phyloP scores from a whole-genome alignment of 2,329 filamentous ascomycete genomes.

The Apiospora hydei region DNA sequence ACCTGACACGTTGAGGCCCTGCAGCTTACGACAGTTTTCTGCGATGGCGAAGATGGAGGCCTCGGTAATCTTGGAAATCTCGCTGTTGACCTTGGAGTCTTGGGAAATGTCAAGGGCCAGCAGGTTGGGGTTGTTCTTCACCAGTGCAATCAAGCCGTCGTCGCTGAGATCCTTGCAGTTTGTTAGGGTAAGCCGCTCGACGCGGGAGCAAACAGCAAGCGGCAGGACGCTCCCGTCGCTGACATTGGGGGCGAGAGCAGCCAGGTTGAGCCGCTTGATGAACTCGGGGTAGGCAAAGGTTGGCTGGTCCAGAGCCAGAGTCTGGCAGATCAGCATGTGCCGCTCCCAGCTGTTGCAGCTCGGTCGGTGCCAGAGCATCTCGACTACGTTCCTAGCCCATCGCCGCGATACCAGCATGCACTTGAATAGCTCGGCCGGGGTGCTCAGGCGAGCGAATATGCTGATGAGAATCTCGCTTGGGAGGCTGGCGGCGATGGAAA shows the following conservation, averaged over 20 bases:
- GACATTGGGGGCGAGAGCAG: constrained; percentile 74
- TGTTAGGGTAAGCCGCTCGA: constrained; percentile 92
- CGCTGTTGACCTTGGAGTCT: constrained; percentile 78
- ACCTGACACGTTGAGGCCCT: constrained; percentile 90
- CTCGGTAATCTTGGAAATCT: constrained; percentile 80
- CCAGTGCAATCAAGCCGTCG: constrained; percentile 78
- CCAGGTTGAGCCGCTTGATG: constrained; percentile 90
- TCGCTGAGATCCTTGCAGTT: constrained; percentile 89
- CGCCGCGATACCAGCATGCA: constrained; percentile 94
- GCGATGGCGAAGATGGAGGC: constrained; percentile 80
- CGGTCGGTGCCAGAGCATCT: constrained; percentile 92
- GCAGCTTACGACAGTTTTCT: constrained; percentile 81
- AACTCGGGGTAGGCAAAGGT: constrained; percentile 91
- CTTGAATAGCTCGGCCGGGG: constrained; percentile 78
- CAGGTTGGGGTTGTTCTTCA: constrained; percentile 80
- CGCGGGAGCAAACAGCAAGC: constrained; percentile 83
- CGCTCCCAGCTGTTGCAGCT: constrained; percentile 88
- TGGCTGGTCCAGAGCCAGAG: constrained; percentile 74
- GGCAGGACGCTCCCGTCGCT: constrained; percentile 90
- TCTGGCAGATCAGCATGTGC: constrained; percentile 80
- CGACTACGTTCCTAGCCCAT: constrained; percentile 92
- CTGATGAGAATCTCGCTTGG: constrained; percentile 95
- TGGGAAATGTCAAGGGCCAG: constrained; percentile 91
- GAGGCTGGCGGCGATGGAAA: constrained; percentile 82
- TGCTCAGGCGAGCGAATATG: constrained; percentile 85